phyloP scores from a whole-genome alignment of 129 eudicot genomes.

The Tanacetum coccineum region DNA sequence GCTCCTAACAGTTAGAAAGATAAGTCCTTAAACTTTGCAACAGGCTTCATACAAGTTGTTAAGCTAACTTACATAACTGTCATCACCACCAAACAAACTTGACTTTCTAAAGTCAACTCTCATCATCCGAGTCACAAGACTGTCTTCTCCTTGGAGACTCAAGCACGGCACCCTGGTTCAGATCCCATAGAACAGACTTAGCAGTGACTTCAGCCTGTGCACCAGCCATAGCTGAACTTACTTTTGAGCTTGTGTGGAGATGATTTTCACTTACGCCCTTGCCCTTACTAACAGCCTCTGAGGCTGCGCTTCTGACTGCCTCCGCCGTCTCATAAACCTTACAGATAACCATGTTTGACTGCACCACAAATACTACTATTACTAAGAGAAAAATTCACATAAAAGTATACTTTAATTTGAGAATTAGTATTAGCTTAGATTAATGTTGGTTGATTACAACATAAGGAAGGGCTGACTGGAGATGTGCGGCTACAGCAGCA shows the following conservation, averaged over 20 bases:
- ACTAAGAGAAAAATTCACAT: no score
- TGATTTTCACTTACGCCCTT: conserved; percentile 28
- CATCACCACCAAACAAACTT: neutral
- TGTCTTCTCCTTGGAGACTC: conserved; percentile 88
- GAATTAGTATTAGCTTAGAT: no score
- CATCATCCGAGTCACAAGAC: conserved; percentile 82
- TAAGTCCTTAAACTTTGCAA: neutral
- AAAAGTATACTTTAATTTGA: no score
- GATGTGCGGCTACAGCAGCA: no score
- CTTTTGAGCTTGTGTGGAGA: conserved; percentile 37
- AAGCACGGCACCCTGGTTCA: conserved; percentile 37
- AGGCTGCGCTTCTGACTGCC: conserved; percentile 61
- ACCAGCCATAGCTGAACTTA: conserved; percentile 73
- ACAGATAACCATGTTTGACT: no score
- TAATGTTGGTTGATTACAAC: no score
- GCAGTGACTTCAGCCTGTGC: conserved; percentile 64
- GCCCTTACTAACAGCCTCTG: conserved; percentile 48
- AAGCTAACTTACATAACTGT: neutral
- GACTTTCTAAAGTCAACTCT: conserved; percentile 14
- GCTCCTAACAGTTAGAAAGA: neutral
- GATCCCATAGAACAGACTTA: conserved; percentile 76
- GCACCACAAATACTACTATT: no score
- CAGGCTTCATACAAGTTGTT: neutral
- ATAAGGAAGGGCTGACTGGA: no score
- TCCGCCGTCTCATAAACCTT: conserved; percentile 44